These are phyloP conservation scores for Entophlyctis luteolus DNA, from an alignment of 192 early-diverging fungal species.

Conservation along the genomic window DNA sequence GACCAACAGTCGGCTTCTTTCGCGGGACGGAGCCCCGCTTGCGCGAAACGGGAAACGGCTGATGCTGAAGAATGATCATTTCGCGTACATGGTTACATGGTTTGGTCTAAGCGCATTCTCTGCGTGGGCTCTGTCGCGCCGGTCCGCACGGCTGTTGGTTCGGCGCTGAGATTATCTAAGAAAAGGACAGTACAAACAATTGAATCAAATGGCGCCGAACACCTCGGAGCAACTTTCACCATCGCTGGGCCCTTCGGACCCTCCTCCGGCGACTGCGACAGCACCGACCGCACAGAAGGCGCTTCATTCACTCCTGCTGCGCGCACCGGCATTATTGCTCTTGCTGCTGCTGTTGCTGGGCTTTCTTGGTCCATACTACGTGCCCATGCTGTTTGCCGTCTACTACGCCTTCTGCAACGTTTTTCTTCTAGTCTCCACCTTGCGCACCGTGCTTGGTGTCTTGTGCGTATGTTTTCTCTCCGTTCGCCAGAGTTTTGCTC, in stretches of 20 bases:
- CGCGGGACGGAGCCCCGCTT: slow-evolving; percentile 65
- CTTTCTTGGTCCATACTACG: too few relatives aligned
- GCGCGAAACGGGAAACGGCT: slow-evolving; percentile 62
- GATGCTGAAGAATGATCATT: slow-evolving; percentile 79
- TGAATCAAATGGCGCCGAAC: not conserved
- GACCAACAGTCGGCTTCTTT: slow-evolving; percentile 39
- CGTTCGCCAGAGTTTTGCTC: slow-evolving; percentile 28
- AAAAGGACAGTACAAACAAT: not conserved
- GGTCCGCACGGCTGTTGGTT: not conserved
- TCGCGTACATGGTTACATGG: slow-evolving; percentile 88
- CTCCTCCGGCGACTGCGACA: too few relatives aligned
- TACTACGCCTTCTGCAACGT: slow-evolving; percentile 37
- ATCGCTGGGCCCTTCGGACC: not conserved
- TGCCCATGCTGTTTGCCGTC: slow-evolving; percentile 38
- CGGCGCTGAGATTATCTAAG: not conserved
- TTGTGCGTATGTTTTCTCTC: slow-evolving; percentile 34
- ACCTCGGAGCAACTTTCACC: not conserved
- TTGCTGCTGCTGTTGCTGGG: not conserved
- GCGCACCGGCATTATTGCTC: not conserved
- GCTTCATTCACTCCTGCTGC: not conserved
- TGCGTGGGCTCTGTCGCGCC: not conserved
- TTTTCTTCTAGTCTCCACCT: slow-evolving; percentile 34
- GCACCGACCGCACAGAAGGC: too few relatives aligned
- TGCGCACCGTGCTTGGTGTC: slow-evolving; percentile 36
- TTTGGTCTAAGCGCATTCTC: slow-evolving; percentile 39